Percentiles rank a stretch among this genome's conserved stretches.
phyloP scores from a whole-genome alignment of 1,284 basidiomycete species.

The Caloboletus firmus region DNA sequence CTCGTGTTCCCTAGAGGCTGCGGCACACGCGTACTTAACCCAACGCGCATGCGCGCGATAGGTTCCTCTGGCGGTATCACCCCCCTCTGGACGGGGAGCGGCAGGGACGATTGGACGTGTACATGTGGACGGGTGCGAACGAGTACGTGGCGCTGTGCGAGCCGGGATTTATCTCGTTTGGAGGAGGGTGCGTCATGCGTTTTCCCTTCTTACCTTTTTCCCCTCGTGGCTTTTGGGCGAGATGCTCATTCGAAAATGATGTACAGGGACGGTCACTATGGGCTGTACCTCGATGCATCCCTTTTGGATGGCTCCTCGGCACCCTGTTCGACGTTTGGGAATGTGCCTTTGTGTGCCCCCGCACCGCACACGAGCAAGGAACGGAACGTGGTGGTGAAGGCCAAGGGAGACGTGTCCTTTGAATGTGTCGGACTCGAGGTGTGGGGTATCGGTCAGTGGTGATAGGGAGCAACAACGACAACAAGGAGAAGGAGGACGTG shows the following conservation, averaged over 20 bases:
- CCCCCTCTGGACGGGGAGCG: conserved; percentile 2
- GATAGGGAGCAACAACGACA: too few relatives aligned
- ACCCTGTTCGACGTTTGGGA: conserved; percentile 84
- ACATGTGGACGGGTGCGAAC: conserved; percentile 88
- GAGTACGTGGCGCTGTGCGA: conserved; percentile 90
- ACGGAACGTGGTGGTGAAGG: conserved; percentile 28
- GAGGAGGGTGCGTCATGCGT: conserved; percentile 72
- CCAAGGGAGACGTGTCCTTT: conserved; percentile 56
- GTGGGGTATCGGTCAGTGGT: conserved; percentile 62
- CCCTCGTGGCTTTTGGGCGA: not conserved
- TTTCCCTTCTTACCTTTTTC: too few relatives aligned
- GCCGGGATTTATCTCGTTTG: conserved; percentile 77
- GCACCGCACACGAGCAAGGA: conserved; percentile 9
- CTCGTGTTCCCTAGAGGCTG: not conserved
- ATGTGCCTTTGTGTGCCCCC: conserved; percentile 72
- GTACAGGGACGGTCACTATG: conserved; percentile 79
- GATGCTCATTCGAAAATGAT: not conserved
- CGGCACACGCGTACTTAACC: not conserved
- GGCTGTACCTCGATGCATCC: conserved; percentile 84
- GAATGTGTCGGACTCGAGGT: conserved; percentile 87
- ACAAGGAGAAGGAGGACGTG: too few relatives aligned
- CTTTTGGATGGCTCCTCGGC: conserved; percentile 85
- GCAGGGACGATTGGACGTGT: conserved; percentile 54
- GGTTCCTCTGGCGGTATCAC: conserved; percentile 75
- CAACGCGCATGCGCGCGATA: conserved; percentile 29